Base-by-base conservation (phyloP, 495 filamentous ascomycete genomes). In the Xylaria cubensis region DNA sequence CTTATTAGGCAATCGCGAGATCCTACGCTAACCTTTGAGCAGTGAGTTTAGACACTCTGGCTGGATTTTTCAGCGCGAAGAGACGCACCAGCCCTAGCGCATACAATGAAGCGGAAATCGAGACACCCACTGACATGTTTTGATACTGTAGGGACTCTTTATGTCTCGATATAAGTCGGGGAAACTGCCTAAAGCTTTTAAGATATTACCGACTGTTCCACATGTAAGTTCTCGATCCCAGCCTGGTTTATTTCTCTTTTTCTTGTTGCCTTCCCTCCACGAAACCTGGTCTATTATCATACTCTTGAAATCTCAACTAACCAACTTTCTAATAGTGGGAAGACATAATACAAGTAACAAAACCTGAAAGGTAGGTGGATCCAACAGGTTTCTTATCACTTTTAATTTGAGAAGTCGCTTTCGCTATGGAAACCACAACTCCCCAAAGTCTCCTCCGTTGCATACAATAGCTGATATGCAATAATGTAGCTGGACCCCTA, bases 151-250 rank as follows among this genome's bases (percentile, higher is more conserved):
- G 69, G 69, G 70, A 8, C 63, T 72, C 15, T 68, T 73, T 7
- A 26, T 73, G 64, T 94, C 94, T 10, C 89, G 95, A 64, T 97
- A 98, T 82, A 97, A 97, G 79, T 96, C 94, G 12, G 96, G 96
- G 26, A 94, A 94, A 74, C 88, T 98, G 32, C 97, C 96, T 15
- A 98, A 98, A 81, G 95, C 95, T 1, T 97, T 99, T 88, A 98
- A 98, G 82, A 93, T 98, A 71, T 88, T 99, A 41, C 96, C 97
- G 0, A 92, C 93, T 4, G 88, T 98, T 10, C 94, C 94, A 3
- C 90, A 94, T 75, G 70, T 72, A 61, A 72, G 70, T 67, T 24
- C 61, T 4, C 41, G 5, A 8, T 34, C 10, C 3, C 13, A 13
- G 13, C 21, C 32, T 7, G 44, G 6, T 48, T 48, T 4, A 19